Base-by-base conservation (phyloP, 2,329 filamentous ascomycete species). In the Exophiala bonariae region DNA sequence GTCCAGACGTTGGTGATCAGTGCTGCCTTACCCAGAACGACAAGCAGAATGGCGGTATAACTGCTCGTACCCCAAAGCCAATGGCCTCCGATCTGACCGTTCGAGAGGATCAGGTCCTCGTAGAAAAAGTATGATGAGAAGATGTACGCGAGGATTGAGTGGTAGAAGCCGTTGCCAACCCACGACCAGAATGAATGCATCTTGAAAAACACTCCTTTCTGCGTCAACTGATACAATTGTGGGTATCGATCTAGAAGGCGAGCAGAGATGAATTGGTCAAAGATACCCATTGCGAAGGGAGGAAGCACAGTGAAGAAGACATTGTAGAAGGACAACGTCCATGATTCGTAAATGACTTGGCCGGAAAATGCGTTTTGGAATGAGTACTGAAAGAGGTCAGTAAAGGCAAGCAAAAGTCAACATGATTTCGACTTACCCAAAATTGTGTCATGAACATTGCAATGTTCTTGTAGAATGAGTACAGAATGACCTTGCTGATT, bases 381-480 rank as follows among this genome's bases (percentile, higher is more conserved):
- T 0, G 90, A 89, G 71, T 93, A 97, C 87, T 91, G 50, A 16
- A 38, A 3, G 7, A 3, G 36, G 42, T 59, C 44, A 59, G 55
- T 34, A 37, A 17, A 13, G 17, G 17, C 23, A 13, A 22, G 19
- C 11, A 44, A 22, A 16, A 22, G 32, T 28, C 28, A 9, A 42
- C 20, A 22, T 7, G 18, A 14, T 9, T 37, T 47, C 17, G 30
- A 75, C 85, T 74, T 76, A 90, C 87, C 89, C 95, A 99, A 66
- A 99, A 99, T 66, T 99, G 95, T 50, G 95, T 99, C 87, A 99
- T 91, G 72, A 97, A 99, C 52, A 99, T 77, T 16, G 91, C 86
- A 58, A 97, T 96, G 72, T 99, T 99, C 78, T 99, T 99, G 78
- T 99, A 99, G 69, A 97, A 99, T 5, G 93, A 97, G 72, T 96